Evolutionary conservation across 2,329 filamentous ascomycete genomes (phyloP).

Genomic region (Knoxdaviesia capensis): DNA sequence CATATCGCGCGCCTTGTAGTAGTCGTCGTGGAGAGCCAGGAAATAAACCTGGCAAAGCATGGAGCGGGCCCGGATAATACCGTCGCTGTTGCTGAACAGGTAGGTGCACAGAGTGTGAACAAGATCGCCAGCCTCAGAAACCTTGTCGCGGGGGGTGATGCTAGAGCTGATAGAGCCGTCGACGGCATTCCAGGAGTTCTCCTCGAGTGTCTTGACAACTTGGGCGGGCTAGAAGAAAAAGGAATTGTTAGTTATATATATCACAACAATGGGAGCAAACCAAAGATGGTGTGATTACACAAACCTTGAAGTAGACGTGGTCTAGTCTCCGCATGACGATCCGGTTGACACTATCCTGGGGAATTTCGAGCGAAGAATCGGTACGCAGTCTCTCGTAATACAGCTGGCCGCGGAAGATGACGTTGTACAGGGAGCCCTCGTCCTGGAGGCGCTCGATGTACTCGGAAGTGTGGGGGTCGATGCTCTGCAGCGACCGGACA

Average conservation of each 20-base stretch:
- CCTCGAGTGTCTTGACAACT: conserved; percentile 84
- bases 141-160: conserved; percentile 55
- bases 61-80: conserved; percentile 84
- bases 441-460: conserved; percentile 92
- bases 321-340: conserved; percentile 86
- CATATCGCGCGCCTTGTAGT: conserved; percentile 96
- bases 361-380: conserved; percentile 46
- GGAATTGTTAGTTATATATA: background rate
- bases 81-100: conserved; percentile 83
- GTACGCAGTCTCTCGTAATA: conserved; percentile 72
- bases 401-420: conserved; percentile 70
- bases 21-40: conserved; percentile 89
- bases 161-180: conserved; percentile 50
- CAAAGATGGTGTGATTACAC: conserved; percentile 5
- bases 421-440: conserved; percentile 77
- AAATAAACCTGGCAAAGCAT: conserved; percentile 99
- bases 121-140: conserved; percentile 50
- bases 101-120: conserved; percentile 85
- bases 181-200: conserved; percentile 77
- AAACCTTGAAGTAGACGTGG: conserved; percentile 94
- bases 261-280: background rate
- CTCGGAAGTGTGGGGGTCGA: conserved; percentile 95
- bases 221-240: conserved; percentile 45
- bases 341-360: conserved; percentile 79
- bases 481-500: conserved; percentile 86